These are phyloP conservation scores for Lentinula novae-zelandiae DNA, from an alignment of 1,284 basidiomycete genomes.

Conservation along the genomic window DNA sequence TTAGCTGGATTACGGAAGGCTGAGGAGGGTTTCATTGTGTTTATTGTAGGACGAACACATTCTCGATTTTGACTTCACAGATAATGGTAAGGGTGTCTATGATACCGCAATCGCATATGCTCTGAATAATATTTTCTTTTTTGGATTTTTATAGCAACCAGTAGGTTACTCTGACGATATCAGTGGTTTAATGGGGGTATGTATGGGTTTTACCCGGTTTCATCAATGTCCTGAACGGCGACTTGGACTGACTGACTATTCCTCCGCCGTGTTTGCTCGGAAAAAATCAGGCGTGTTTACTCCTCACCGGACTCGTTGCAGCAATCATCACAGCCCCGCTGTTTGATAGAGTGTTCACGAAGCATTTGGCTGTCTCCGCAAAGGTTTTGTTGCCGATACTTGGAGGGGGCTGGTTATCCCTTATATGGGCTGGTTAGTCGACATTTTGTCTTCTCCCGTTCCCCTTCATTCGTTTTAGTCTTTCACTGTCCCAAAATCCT, in stretches of 20 bases:
- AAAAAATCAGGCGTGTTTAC: slow-evolving; percentile 37
- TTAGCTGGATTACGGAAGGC: no score
- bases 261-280: neutral
- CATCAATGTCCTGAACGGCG: no score
- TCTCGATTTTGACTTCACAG: slow-evolving; percentile 63
- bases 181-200: slow-evolving; percentile 63
- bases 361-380: slow-evolving; percentile 55
- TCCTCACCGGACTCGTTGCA: slow-evolving; percentile 65
- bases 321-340: slow-evolving; percentile 66
- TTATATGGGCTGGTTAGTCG: slow-evolving; percentile 72
- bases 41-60: slow-evolving; percentile 38
- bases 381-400: slow-evolving; percentile 62
- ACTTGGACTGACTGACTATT: neutral
- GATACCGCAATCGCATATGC: neutral
- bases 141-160: slow-evolving; percentile 46
- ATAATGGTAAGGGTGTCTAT: slow-evolving; percentile 47
- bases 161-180: slow-evolving; percentile 62
- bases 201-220: neutral
- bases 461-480: no score
- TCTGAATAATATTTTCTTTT: slow-evolving; percentile 1
- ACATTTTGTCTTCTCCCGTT: no score
- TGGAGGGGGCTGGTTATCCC: slow-evolving; percentile 58
- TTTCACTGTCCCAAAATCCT: no score
- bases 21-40: no score
- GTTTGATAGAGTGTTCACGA: slow-evolving; percentile 74